phyloP scores from a whole-genome alignment of 2,329 filamentous ascomycete genomes.

The Myriangium duriaei region DNA sequence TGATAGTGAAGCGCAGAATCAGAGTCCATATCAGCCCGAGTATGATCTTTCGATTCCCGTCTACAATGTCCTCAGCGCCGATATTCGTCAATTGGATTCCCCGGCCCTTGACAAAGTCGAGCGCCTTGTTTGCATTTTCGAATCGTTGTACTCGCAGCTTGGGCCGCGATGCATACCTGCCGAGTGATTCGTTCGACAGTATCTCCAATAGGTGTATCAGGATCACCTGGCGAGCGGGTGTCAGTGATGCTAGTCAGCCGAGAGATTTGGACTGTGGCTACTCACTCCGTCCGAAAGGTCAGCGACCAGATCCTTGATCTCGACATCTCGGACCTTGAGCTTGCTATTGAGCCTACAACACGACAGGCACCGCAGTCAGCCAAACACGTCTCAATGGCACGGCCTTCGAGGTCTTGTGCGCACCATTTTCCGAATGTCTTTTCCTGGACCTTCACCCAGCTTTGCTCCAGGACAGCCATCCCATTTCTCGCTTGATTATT shows the following conservation, averaged over 20 bases:
- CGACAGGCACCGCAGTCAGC: not conserved
- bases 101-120: conserved; percentile 82
- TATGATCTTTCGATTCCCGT: conserved; percentile 96
- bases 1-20: conserved; percentile 96
- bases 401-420: too few species aligned
- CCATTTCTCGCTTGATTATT: conserved; percentile 4
- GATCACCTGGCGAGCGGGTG: conserved; percentile 49
- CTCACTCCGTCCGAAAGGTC: conserved; percentile 90
- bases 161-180: conserved; percentile 90
- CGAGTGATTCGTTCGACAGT: conserved; percentile 84
- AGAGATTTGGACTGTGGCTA: conserved; percentile 17
- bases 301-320: conserved; percentile 73
- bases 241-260: not conserved
- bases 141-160: conserved; percentile 94
- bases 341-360: conserved; percentile 81
- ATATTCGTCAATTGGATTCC: conserved; percentile 98
- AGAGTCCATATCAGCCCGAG: conserved; percentile 95
- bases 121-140: conserved; percentile 92
- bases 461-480: conserved; percentile 38
- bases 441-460: conserved; percentile 71
- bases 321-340: conserved; percentile 62
- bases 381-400: too few species aligned
- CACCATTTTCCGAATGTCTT: conserved; percentile 99
- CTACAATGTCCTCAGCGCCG: conserved; percentile 93
- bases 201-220: conserved; percentile 96